These are phyloP conservation scores for Chaetomium cochliodes DNA, from an alignment of 495 filamentous ascomycete species.

Conservation along the genomic window DNA sequence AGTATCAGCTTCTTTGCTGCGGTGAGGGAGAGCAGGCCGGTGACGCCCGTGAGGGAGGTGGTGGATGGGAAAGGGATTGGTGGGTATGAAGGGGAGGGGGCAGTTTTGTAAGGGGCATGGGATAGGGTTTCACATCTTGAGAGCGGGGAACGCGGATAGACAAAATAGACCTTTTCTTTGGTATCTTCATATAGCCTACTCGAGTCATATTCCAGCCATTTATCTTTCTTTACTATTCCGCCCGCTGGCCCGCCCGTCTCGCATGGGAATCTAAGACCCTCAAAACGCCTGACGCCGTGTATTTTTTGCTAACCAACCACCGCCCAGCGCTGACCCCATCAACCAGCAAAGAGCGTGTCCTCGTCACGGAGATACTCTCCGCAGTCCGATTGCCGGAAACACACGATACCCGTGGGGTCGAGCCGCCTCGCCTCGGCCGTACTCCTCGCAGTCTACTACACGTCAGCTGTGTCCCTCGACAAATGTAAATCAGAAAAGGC, in stretches of 20 bases:
- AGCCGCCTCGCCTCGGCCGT: constrained; percentile 76
- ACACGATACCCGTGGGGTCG: constrained; percentile 83
- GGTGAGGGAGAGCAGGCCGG: constrained; percentile 39
- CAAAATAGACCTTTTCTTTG: constrained; percentile 14
- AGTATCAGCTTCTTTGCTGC: constrained; percentile 72
- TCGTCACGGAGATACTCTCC: constrained; percentile 90
- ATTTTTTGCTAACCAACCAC: constrained; percentile 4
- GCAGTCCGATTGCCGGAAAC: constrained; percentile 83
- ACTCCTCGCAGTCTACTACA: constrained; percentile 59
- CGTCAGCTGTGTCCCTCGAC: not conserved
- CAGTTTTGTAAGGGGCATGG: constrained; percentile 8
- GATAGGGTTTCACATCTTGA: not conserved
- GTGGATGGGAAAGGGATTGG: constrained; percentile 26
- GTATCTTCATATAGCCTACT: constrained; percentile 13
- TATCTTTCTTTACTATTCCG: not conserved
- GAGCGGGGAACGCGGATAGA: constrained; percentile 6
- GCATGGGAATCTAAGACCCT: constrained; percentile 11
- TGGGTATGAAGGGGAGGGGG: constrained; percentile 32
- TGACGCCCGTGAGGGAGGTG: constrained; percentile 40
- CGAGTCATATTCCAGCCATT: not conserved
- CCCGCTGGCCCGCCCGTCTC: not conserved
- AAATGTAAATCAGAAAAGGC: not conserved
- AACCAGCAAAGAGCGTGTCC: constrained; percentile 55
- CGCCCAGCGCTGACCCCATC: constrained; percentile 8
- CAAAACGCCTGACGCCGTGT: constrained; percentile 32